Conservation (phyloP, 208 protist species). For the Blastocrithidia nonstop region DNA sequence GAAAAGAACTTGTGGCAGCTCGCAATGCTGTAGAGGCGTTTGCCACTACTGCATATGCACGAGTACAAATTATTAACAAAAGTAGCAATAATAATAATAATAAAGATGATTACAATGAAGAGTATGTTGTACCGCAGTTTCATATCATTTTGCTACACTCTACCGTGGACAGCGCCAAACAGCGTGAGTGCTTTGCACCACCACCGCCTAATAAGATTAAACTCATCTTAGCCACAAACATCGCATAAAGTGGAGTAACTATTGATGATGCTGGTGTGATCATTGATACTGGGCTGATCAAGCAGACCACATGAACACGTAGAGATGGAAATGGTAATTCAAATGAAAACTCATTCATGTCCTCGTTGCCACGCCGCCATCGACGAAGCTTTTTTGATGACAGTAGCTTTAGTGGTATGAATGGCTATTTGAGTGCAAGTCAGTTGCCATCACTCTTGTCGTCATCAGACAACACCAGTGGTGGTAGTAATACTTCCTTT, state of each 20-base stretch:
- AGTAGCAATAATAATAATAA: no score
- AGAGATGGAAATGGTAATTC: neutral
- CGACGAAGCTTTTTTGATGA: neutral
- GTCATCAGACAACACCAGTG: neutral
- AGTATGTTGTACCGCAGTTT: no score
- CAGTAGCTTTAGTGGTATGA: no score
- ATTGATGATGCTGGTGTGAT: slow-evolving; percentile 92
- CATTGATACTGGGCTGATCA: slow-evolving; percentile 91
- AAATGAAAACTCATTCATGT: neutral
- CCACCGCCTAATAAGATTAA: slow-evolving; percentile 69
- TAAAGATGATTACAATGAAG: no score
- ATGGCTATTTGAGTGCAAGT: no score
- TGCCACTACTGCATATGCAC: neutral
- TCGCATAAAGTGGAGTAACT: slow-evolving; percentile 94
- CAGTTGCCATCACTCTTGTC: no score
- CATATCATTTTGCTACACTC: slow-evolving; percentile 84
- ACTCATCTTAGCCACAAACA: slow-evolving; percentile 94
- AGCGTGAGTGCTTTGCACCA: slow-evolving; percentile 84
- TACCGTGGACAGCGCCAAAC: slow-evolving; percentile 54
- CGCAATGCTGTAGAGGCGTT: slow-evolving; percentile 40
- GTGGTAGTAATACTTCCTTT: neutral
- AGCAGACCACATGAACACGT: slow-evolving; percentile 65
- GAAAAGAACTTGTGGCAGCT: slow-evolving; percentile 90
- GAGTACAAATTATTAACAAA: neutral
- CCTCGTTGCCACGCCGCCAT: neutral